phyloP scores from a whole-genome alignment of 306 rosid genomes.

The cucumber (Cucumis sativus) region Cucumber_9930_V3 NC_026658.2:16178501-16179000 shows the following conservation, averaged over 20 bases:
- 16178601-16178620: conserved; percentile 44
- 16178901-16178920: conserved; percentile 28
- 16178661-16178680: conserved; percentile 58
- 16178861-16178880: conserved; percentile 70
- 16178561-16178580: conserved; percentile 32
- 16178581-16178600: conserved; percentile 75
- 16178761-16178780: conserved; percentile 72
- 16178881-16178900: conserved; percentile 33
- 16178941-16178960: conserved; percentile 33
- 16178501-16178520: conserved; percentile 72
- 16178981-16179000: conserved; percentile 68
- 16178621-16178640: conserved; percentile 62
- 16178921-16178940: conserved; percentile 68
- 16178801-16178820: conserved; percentile 63
- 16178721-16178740: conserved; percentile 43
- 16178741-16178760: conserved; percentile 26
- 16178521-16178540: conserved; percentile 85
- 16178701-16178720: conserved; percentile 58
- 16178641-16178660: conserved; percentile 86
- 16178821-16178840: conserved; percentile 49
- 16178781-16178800: conserved; percentile 68
- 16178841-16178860: conserved; percentile 51
- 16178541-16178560: conserved; percentile 64
- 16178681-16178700: conserved; percentile 58
- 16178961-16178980: conserved; percentile 68